Conservation (phyloP, 2,329 filamentous ascomycete genomes). For the Microsporum audouinii region DNA sequence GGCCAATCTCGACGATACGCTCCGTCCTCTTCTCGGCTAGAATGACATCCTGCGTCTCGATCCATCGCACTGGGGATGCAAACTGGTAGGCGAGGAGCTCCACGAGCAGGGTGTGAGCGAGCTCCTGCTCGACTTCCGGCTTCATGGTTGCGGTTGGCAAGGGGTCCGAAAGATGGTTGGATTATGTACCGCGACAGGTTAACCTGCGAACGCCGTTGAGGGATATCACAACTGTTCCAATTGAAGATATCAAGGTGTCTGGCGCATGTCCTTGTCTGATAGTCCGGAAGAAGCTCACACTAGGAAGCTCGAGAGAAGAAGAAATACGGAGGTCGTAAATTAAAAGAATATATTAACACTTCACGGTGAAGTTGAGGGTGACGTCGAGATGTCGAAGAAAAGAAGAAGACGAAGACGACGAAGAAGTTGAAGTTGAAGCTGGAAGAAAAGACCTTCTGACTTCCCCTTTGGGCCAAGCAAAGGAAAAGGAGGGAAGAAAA, state of each 20-base stretch:
- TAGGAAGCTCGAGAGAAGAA: neutral
- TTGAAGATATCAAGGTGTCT: neutral
- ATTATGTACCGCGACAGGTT: neutral
- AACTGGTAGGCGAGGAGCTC: conserved; percentile 99
- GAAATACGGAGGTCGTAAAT: neutral
- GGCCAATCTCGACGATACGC: conserved; percentile 94
- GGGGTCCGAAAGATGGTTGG: neutral
- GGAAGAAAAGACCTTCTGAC: conserved; percentile 10
- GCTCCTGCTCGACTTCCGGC: conserved; percentile 98
- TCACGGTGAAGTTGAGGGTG: neutral
- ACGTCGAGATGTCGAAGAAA: conserved; percentile 9
- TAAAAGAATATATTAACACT: neutral
- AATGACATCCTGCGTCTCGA: conserved; percentile 99
- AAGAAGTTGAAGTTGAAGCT: conserved; percentile 10
- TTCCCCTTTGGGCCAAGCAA: conserved; percentile 1
- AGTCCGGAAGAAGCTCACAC: neutral
- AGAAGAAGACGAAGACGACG: conserved; percentile 1
- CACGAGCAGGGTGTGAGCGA: conserved; percentile 93
- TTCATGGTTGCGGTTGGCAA: conserved; percentile 53
- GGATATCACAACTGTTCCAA: neutral
- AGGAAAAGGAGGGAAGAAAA: neutral
- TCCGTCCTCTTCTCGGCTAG: conserved; percentile 92
- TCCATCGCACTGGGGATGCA: conserved; percentile 97
- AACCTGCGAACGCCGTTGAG: neutral
- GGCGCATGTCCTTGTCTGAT: neutral